A percentile compares a stretch with the other conserved stretches of the same genome.
phyloP scores from a whole-genome alignment of 495 filamentous ascomycete species.

The Saxophila tyrrhenica region DNA sequence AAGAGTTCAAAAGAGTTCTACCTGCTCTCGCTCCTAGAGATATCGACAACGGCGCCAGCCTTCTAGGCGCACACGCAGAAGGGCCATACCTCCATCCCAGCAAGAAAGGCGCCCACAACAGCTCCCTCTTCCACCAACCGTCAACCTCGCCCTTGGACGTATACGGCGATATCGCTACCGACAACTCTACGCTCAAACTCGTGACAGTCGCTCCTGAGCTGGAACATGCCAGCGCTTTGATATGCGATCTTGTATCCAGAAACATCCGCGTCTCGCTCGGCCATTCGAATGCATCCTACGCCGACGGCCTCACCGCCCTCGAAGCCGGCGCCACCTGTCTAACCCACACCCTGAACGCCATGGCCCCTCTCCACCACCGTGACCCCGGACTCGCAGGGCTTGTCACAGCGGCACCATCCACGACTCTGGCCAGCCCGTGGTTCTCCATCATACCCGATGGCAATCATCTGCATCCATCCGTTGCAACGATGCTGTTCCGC shows the following conservation, averaged over 20 bases:
- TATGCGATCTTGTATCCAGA: slow-evolving; percentile 19
- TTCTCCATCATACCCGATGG: slow-evolving; percentile 54
- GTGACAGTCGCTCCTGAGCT: slow-evolving; percentile 32
- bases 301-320: slow-evolving; percentile 25
- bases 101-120: slow-evolving; percentile 33
- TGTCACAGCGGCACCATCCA: slow-evolving; percentile 19
- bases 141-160: slow-evolving; percentile 16
- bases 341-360: slow-evolving; percentile 34
- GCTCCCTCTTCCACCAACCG: slow-evolving; percentile 26
- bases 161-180: slow-evolving; percentile 23
- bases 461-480: slow-evolving; percentile 50
- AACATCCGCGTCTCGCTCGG: slow-evolving; percentile 31
- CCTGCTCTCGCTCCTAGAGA: slow-evolving; percentile 25
- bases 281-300: slow-evolving; percentile 28
- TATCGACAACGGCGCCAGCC: slow-evolving; percentile 23
- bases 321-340: slow-evolving; percentile 29
- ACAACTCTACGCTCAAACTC: slow-evolving; percentile 25
- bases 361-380: slow-evolving; percentile 30
- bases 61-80: slow-evolving; percentile 33
- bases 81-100: slow-evolving; percentile 31
- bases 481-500: slow-evolving; percentile 49
- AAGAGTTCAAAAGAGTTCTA: slow-evolving; percentile 32
- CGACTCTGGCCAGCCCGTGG: slow-evolving; percentile 30
- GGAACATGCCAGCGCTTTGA: slow-evolving; percentile 19
- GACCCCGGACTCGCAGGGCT: slow-evolving; percentile 29